Evolutionary conservation across 495 filamentous ascomycete species (phyloP).

Genomic region (Neurospora sp.): DNA sequence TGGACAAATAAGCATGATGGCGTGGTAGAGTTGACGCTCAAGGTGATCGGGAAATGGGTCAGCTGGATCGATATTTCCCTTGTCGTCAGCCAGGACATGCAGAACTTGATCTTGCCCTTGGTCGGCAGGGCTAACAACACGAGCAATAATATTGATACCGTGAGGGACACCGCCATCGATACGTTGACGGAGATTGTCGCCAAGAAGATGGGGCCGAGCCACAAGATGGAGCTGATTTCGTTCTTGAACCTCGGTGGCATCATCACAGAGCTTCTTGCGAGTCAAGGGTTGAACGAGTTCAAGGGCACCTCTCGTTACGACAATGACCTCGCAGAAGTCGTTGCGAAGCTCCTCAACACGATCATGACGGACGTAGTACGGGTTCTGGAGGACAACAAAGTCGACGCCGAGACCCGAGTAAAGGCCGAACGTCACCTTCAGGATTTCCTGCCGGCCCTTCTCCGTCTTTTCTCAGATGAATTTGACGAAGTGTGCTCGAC

Average conservation of each 20-base stretch:
- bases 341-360: slow-evolving; percentile 93
- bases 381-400: slow-evolving; percentile 47
- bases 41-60: slow-evolving; percentile 86
- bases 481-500: slow-evolving; percentile 96
- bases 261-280: slow-evolving; percentile 68
- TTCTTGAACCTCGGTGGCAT: slow-evolving; percentile 81
- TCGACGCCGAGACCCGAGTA: slow-evolving; percentile 43
- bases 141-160: slow-evolving; percentile 49
- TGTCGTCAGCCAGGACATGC: slow-evolving; percentile 77
- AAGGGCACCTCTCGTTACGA: slow-evolving; percentile 80
- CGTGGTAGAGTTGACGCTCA: slow-evolving; percentile 78
- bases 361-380: slow-evolving; percentile 75
- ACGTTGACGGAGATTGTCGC: slow-evolving; percentile 89
- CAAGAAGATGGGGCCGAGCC: slow-evolving; percentile 91
- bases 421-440: slow-evolving; percentile 67
- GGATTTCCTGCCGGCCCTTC: slow-evolving; percentile 69
- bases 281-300: slow-evolving; percentile 64
- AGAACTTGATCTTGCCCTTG: slow-evolving; percentile 72
- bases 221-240: slow-evolving; percentile 88
- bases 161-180: slow-evolving; percentile 79
- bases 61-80: slow-evolving; percentile 96
- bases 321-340: slow-evolving; percentile 84
- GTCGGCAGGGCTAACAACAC: slow-evolving; percentile 46
- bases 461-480: slow-evolving; percentile 94
- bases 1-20: slow-evolving; percentile 65